Percentiles rank a stretch among this genome's conserved stretches.
Evolutionary conservation across 805 yeast genomes (phyloP).

Genomic region (Wickerhamiella bombiphila): DNA sequence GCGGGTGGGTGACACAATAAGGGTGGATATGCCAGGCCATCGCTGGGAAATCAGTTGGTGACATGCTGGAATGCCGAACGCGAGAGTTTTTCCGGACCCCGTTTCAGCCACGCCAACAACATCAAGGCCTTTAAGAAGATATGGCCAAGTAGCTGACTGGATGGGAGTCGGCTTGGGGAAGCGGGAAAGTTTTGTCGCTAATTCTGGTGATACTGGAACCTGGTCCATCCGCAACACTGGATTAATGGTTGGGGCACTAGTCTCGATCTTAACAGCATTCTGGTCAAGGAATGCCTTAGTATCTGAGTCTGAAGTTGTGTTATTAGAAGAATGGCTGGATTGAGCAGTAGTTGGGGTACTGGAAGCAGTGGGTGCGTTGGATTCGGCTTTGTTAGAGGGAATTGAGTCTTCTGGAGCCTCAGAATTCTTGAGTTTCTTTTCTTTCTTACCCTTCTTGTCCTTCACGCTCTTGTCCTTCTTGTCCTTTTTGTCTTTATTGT

Average conservation of each 20-base stretch:
- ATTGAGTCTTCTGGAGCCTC: neutral
- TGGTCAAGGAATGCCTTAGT: conserved; percentile 46
- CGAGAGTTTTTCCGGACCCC: conserved; percentile 95
- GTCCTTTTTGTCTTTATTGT: no score
- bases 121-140: conserved; percentile 58
- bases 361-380: neutral
- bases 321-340: conserved; percentile 31
- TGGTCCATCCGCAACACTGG: conserved; percentile 61
- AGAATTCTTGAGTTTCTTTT: conserved; percentile 22
- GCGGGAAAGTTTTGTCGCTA: conserved; percentile 46
- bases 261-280: conserved; percentile 72
- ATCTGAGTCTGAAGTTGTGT: conserved; percentile 32
- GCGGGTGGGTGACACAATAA: conserved; percentile 91
- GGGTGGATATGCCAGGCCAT: conserved; percentile 46
- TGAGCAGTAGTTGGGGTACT: conserved; percentile 5
- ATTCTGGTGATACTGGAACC: conserved; percentile 39
- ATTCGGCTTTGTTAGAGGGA: neutral
- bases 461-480: conserved; percentile 15
- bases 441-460: conserved; percentile 25
- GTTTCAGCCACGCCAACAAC: conserved; percentile 97
- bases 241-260: conserved; percentile 30
- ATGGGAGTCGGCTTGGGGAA: conserved; percentile 92
- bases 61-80: conserved; percentile 95
- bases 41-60: conserved; percentile 39
- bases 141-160: conserved; percentile 93